Percentiles rank a stretch among this genome's conserved stretches.
These are phyloP conservation scores for Coniochaeta hoffmannii DNA, from an alignment of 2,329 filamentous ascomycete species.

Conservation along the genomic window DNA sequence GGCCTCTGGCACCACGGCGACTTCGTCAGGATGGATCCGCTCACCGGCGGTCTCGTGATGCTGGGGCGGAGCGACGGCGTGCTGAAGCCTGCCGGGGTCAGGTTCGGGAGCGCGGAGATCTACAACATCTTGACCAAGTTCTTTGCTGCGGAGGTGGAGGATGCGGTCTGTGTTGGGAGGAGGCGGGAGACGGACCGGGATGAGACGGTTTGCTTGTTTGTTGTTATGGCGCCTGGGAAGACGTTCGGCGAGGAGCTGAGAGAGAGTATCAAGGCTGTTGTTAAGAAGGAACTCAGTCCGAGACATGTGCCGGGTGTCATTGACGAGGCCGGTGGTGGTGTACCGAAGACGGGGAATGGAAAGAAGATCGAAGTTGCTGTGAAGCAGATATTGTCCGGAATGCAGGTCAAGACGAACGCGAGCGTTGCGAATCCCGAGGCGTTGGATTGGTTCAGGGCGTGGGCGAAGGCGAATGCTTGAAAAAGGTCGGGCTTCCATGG, in stretches of 20 bases:
- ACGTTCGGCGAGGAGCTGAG: slow-evolving; percentile 54
- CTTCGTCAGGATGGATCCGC: slow-evolving; percentile 66
- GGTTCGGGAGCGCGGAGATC: slow-evolving; percentile 91
- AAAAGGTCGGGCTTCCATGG: background rate
- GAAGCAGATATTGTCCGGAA: slow-evolving; percentile 88
- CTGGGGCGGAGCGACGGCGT: slow-evolving; percentile 88
- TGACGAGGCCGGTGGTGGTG: slow-evolving; percentile 70
- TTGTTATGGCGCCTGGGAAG: slow-evolving; percentile 61
- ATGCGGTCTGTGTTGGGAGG: slow-evolving; percentile 81
- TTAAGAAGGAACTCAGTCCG: slow-evolving; percentile 74
- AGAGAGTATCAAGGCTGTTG: slow-evolving; percentile 54
- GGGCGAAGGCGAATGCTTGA: slow-evolving; percentile 44
- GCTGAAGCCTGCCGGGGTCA: slow-evolving; percentile 82
- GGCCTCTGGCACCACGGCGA: slow-evolving; percentile 90
- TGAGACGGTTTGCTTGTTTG: slow-evolving; percentile 82
- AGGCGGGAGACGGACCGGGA: slow-evolving; percentile 65
- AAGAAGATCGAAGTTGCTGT: slow-evolving; percentile 98
- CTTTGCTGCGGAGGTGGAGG: slow-evolving; percentile 71
- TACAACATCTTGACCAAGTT: slow-evolving; percentile 88
- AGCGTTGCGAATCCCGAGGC: slow-evolving; percentile 90
- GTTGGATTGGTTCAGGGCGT: slow-evolving; percentile 78
- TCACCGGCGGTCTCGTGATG: slow-evolving; percentile 78
- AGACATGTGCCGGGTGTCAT: slow-evolving; percentile 83
- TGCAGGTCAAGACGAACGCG: slow-evolving; percentile 80
- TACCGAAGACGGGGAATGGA: slow-evolving; percentile 87